Evolutionary conservation across 2,329 filamentous ascomycete genomes (phyloP).

Genomic region (Coleophoma cylindrospora): DNA sequence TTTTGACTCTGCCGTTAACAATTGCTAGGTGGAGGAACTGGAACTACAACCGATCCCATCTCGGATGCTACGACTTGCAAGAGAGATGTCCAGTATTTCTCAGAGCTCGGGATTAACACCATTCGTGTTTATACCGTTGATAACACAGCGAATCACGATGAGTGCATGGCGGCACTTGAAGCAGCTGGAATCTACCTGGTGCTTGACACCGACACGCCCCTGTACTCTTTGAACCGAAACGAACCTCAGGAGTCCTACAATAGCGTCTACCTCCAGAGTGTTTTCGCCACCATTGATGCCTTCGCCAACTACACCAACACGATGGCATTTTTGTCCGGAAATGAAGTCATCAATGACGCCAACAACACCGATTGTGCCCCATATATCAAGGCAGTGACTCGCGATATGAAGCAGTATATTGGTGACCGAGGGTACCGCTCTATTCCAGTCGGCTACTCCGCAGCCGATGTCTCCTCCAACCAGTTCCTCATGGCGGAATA

Average conservation of each 20-base stretch:
- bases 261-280: slow-evolving; percentile 61
- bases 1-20: slow-evolving; percentile 23
- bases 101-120: slow-evolving; percentile 63
- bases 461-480: slow-evolving; percentile 61
- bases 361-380: slow-evolving; percentile 41
- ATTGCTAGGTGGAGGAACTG: slow-evolving; percentile 42
- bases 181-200: slow-evolving; percentile 68
- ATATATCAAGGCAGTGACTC: slow-evolving; percentile 50
- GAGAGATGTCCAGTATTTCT: slow-evolving; percentile 59
- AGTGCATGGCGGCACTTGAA: slow-evolving; percentile 61
- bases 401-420: slow-evolving; percentile 48
- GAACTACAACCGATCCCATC: slow-evolving; percentile 55
- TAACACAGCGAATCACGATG: slow-evolving; percentile 60
- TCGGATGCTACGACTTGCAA: slow-evolving; percentile 52
- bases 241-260: slow-evolving; percentile 59
- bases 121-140: slow-evolving; percentile 67
- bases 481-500: slow-evolving; percentile 62
- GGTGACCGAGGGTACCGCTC: slow-evolving; percentile 36
- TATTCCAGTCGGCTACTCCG: slow-evolving; percentile 51
- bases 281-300: slow-evolving; percentile 63
- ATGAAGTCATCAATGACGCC: slow-evolving; percentile 49
- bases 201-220: slow-evolving; percentile 63
- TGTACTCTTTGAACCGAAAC: slow-evolving; percentile 61
- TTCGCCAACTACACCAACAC: slow-evolving; percentile 63
- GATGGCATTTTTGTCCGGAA: slow-evolving; percentile 54